Conservation (phyloP, 139 green algal species). For the Closterium sp. region DNA sequence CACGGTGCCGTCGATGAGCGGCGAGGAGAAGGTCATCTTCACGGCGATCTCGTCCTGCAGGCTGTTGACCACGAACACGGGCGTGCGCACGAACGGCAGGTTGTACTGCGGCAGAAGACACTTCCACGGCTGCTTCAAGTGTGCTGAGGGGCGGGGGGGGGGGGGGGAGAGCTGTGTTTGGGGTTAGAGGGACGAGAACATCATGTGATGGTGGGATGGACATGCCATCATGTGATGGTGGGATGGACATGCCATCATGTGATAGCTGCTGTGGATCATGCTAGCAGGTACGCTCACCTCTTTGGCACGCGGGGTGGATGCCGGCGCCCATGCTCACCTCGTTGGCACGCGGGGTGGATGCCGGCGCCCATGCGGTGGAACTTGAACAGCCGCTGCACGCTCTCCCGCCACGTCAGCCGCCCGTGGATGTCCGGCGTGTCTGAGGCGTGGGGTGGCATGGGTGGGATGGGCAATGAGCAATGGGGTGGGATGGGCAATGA, state of each 20-base stretch:
- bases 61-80: not conserved
- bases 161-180: not conserved
- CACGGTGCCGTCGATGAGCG: not conserved
- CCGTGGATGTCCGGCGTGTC: slow-evolving; percentile 1
- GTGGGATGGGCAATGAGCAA: not conserved
- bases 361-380: not conserved
- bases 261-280: no score
- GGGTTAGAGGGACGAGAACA: no score
- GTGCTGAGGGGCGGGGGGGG: not conserved
- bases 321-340: not conserved
- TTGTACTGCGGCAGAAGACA: not conserved
- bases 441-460: not conserved
- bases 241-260: no score
- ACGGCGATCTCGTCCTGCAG: not conserved
- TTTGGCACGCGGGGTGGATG: not conserved
- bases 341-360: not conserved
- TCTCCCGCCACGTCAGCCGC: not conserved
- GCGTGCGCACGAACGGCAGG: not conserved
- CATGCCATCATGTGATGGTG: no score
- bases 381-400: not conserved
- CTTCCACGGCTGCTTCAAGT: not conserved
- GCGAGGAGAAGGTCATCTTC: not conserved
- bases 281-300: no score
- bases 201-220: no score
- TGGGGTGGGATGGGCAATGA: not conserved